phyloP scores from a whole-genome alignment of 345 rosid species.

The Kernera saxatilis region DNA sequence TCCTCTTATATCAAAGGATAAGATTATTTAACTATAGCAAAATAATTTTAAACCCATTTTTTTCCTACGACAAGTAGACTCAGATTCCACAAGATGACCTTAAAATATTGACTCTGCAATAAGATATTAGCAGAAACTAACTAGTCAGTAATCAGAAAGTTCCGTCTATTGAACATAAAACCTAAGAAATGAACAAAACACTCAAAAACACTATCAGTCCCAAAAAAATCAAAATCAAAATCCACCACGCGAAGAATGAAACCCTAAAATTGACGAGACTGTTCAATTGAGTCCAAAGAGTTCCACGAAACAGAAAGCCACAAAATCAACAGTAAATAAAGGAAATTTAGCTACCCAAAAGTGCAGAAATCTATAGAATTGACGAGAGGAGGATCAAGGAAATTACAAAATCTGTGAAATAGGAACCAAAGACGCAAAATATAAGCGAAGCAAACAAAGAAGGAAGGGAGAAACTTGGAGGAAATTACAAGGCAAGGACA shows the following conservation, averaged over 20 bases:
- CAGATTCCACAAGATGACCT: slow-evolving; percentile 8
- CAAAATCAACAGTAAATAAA: neutral
- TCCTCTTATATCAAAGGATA: neutral
- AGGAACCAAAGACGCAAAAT: neutral
- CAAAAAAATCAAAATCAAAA: neutral
- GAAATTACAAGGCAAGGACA: slow-evolving; percentile 7
- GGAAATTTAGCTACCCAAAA: neutral
- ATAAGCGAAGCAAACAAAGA: neutral
- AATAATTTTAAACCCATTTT: neutral
- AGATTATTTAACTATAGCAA: neutral
- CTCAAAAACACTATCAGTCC: neutral
- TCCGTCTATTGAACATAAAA: neutral
- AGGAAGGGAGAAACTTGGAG: neutral
- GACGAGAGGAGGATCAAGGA: neutral
- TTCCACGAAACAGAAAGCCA: neutral
- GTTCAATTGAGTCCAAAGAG: neutral
- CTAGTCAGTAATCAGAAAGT: neutral
- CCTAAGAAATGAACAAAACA: neutral
- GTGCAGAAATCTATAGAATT: neutral
- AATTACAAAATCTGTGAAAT: neutral
- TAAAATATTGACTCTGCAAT: neutral
- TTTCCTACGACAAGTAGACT: neutral
- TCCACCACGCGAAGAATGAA: neutral
- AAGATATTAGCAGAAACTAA: neutral
- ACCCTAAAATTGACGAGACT: slow-evolving; percentile 6